Conservation (phyloP, 257 asterid genomes). For the Cynanchum wilfordii region DNA sequence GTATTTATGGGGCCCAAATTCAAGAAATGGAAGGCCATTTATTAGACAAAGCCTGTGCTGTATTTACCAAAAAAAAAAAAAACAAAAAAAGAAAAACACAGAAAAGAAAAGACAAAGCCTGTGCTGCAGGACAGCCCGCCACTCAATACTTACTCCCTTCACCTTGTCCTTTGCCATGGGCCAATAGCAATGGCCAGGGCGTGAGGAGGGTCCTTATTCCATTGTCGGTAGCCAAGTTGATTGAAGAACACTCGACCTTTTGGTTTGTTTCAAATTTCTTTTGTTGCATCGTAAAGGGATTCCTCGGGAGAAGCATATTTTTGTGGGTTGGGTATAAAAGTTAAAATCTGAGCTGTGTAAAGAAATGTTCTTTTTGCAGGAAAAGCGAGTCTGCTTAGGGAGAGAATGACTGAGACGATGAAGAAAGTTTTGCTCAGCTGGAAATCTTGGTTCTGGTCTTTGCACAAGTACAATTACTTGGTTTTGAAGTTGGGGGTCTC, state of each 20-base stretch:
- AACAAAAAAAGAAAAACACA: too few species aligned
- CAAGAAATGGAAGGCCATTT: background rate
- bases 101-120: background rate
- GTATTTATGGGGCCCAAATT: background rate
- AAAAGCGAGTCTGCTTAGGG: background rate
- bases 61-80: too few species aligned
- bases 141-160: background rate
- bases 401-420: slow-evolving; percentile 17
- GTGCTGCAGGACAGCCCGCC: background rate
- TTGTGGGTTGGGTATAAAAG: background rate
- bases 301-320: background rate
- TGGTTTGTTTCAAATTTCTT: background rate
- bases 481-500: slow-evolving; percentile 50
- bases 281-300: background rate
- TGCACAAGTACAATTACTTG: slow-evolving; percentile 41
- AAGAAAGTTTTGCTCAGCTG: slow-evolving; percentile 34
- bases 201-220: background rate
- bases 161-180: background rate
- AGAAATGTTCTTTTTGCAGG: background rate
- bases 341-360: background rate
- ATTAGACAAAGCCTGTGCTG: background rate
- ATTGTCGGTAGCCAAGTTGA: slow-evolving; percentile 8
- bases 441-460: slow-evolving; percentile 44
- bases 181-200: background rate
- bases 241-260: background rate